Evolutionary conservation across 106 monocot genomes (phyloP), one percentile per base, ranked within the genome.

Genomic region (Alisma plantagoaquatica): DNA sequence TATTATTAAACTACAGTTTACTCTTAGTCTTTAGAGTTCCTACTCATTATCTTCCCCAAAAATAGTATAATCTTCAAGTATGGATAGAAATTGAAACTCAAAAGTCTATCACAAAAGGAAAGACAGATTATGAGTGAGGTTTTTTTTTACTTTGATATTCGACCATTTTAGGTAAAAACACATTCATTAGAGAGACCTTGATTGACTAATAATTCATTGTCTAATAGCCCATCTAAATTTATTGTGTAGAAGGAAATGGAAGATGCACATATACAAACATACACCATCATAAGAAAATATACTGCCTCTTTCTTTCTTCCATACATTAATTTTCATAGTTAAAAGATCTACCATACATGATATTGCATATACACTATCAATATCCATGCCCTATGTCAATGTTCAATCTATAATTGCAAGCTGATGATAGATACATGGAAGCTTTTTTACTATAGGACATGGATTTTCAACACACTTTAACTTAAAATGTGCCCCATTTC

Each of bases 381-480:
- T 10, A 15, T 41, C 19, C 14, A 6, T 23, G 31, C 27, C 23
- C 10, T 14, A 27, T 7, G 11, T 18, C 7, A n/a, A 7, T 7
- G 6, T 7, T 38, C 35, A 38, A 6, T 7, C 6, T 7, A 38
- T 38, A 38, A 38, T 7, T 38, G n/a, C n/a, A 14, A 11, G 11
- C 49, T 49, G 10, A 1, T 49, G 49, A 53, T 11, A 27, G 1
- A 21, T 54, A 77, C 80, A 73, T 64, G 86, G 86, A 61, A 87
- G 58, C 35, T 87, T 87, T 45, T 42, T 78, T 21, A 87, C 81
- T 27, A 62, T 52, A 47, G 63, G 42, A 43, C 86, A 81, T 41
- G 86, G 81, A 21, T 87, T 87, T 54, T 87, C 86, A 4, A 81
- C 86, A 29, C 86, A 66, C 60, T 81, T 87, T 19, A 87, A 77